Percentiles rank a stretch among this genome's conserved stretches.
phyloP scores from a whole-genome alignment of 768 basidiomycete genomes.

The Astraeus odoratus region DNA sequence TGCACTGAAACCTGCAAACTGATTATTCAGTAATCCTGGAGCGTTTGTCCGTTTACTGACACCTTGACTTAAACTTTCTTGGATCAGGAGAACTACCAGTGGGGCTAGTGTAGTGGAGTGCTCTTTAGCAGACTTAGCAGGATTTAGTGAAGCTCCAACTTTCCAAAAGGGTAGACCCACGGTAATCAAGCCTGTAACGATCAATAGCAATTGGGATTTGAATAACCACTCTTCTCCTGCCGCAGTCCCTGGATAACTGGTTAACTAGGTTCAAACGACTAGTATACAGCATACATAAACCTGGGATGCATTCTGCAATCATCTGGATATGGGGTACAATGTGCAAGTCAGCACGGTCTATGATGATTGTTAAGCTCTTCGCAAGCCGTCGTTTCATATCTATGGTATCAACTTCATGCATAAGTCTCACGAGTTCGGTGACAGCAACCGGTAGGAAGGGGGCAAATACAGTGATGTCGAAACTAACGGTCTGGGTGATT shows the following conservation, averaged over 20 bases:
- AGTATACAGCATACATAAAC: conserved; percentile 50
- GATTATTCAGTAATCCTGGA: neutral
- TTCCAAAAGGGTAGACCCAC: conserved; percentile 32
- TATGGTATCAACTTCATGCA: conserved; percentile 65
- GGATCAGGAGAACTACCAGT: conserved; percentile 58
- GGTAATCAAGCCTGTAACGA: conserved; percentile 62
- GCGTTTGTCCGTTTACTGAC: conserved; percentile 29
- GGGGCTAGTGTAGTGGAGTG: conserved; percentile 47
- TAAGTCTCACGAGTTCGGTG: conserved; percentile 58
- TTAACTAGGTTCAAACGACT: conserved; percentile 4
- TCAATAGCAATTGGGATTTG: conserved; percentile 62
- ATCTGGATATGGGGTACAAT: conserved; percentile 59
- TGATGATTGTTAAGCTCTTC: conserved; percentile 58
- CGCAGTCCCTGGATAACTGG: conserved; percentile 46
- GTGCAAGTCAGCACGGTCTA: conserved; percentile 47
- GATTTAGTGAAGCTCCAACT: neutral
- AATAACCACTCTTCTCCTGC: conserved; percentile 66
- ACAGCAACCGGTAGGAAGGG: conserved; percentile 60
- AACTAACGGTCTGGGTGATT: conserved; percentile 48
- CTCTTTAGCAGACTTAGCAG: conserved; percentile 56
- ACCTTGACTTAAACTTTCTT: conserved; percentile 52
- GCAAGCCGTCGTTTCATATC: conserved; percentile 77
- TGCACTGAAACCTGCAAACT: conserved; percentile 49
- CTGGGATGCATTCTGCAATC: conserved; percentile 60
- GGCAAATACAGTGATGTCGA: conserved; percentile 56